Percentiles rank a stretch among this genome's conserved stretches.
phyloP scores from a whole-genome alignment of 2,329 filamentous ascomycete species.

The Cryphonectria naterciae region DNA sequence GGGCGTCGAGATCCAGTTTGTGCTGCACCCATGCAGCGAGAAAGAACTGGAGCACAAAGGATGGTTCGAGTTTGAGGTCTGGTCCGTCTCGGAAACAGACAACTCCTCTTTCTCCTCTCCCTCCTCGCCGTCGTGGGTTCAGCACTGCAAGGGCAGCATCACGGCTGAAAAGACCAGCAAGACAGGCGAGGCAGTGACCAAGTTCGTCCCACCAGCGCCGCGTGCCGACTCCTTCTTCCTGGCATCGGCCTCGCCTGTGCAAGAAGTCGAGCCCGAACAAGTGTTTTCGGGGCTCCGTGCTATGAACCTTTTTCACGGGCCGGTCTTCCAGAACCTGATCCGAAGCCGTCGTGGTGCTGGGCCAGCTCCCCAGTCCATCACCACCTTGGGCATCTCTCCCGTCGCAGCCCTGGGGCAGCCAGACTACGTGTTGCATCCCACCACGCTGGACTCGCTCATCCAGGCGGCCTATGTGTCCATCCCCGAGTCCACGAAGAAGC shows the following conservation, averaged over 20 bases:
- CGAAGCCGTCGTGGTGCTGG: background rate
- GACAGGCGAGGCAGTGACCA: background rate
- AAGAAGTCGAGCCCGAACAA: constrained; percentile 22
- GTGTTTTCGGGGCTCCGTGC: constrained; percentile 29
- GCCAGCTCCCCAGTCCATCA: background rate
- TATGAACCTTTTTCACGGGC: constrained; percentile 31
- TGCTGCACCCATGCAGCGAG: constrained; percentile 6
- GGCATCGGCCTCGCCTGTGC: background rate
- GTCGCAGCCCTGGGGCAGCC: background rate
- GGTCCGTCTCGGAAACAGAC: constrained; percentile 2
- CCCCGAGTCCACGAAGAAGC: background rate
- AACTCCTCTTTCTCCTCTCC: too few relatives aligned
- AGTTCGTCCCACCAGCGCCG: background rate
- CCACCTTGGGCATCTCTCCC: background rate
- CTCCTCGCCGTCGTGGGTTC: background rate
- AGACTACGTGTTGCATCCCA: constrained; percentile 33
- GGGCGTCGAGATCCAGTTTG: constrained; percentile 6
- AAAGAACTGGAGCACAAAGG: background rate
- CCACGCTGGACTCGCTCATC: constrained; percentile 34
- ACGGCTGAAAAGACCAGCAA: constrained; percentile 32
- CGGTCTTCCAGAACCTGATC: constrained; percentile 32
- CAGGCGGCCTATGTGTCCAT: constrained; percentile 27
- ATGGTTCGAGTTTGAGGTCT: constrained; percentile 16
- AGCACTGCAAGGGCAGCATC: constrained; percentile 39
- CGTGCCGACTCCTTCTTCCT: background rate